phyloP scores from a whole-genome alignment of 2,329 filamentous ascomycete species.

The Colletotrichum australisinense region DNA sequence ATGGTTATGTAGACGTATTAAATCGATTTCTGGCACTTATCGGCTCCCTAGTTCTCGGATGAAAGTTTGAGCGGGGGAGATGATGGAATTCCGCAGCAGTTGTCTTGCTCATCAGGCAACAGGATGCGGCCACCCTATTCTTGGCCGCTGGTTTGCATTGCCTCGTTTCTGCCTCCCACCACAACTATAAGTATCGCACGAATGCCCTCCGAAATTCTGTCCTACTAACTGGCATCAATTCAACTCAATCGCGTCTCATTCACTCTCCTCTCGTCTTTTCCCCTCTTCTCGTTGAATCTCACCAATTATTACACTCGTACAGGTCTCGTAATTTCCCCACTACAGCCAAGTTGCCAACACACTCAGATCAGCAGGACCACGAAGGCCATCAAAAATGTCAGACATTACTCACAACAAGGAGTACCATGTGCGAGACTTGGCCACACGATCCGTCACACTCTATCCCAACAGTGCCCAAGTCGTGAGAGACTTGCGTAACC shows the following conservation, averaged over 20 bases:
- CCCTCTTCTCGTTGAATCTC: not conserved
- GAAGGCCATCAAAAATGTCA: slow-evolving; percentile 41
- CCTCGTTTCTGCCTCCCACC: not conserved
- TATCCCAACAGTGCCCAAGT: slow-evolving; percentile 72
- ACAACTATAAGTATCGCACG: not conserved
- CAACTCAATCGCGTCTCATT: not conserved
- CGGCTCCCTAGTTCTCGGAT: not conserved
- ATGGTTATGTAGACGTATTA: too few relatives aligned
- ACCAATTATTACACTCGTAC: not conserved
- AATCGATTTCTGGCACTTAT: not conserved
- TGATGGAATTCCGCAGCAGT: not conserved
- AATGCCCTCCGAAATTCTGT: not conserved
- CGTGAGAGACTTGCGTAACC: slow-evolving; percentile 67
- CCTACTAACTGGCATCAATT: not conserved
- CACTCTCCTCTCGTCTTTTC: not conserved
- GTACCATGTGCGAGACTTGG: slow-evolving; percentile 67
- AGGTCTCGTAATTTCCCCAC: not conserved
- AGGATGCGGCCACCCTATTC: not conserved
- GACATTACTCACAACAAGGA: slow-evolving; percentile 56
- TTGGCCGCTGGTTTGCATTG: not conserved
- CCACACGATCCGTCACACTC: slow-evolving; percentile 71
- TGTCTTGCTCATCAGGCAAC: not conserved
- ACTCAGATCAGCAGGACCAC: not conserved
- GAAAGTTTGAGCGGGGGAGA: not conserved
- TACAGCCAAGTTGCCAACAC: not conserved